Evolutionary conservation across 495 filamentous ascomycete genomes (phyloP).

Genomic region (Venustampulla echinocandica): DNA sequence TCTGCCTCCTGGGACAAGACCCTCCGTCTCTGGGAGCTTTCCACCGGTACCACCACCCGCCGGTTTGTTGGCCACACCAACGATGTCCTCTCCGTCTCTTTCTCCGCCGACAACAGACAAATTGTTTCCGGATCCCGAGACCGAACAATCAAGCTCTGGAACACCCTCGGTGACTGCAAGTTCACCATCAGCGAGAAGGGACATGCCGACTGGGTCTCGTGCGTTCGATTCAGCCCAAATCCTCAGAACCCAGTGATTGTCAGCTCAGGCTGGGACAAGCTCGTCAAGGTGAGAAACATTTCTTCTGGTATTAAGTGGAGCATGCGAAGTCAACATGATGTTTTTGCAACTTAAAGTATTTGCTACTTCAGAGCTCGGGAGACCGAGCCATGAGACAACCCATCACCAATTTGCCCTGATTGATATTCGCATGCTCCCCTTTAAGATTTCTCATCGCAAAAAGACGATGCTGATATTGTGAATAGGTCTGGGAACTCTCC

Average conservation of each 20-base stretch:
- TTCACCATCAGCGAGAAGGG: conserved; percentile 99
- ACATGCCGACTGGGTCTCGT: conserved; percentile 98
- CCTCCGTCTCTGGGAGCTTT: conserved; percentile 97
- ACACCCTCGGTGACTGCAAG: conserved; percentile 99
- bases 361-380: conserved; percentile 99
- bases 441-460: conserved; percentile 6
- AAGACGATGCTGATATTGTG: conserved; percentile 8
- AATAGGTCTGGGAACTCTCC: conserved; percentile 97
- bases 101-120: conserved; percentile 99
- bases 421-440: conserved; percentile 21
- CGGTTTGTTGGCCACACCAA: conserved; percentile 98
- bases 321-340: conserved; percentile 60
- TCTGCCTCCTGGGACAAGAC: conserved; percentile 99
- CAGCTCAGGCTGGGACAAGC: conserved; percentile 98
- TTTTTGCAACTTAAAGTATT: conserved; percentile 86
- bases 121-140: conserved; percentile 98
- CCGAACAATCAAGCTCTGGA: conserved; percentile 99
- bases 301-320: not conserved
- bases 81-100: conserved; percentile 98
- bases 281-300: conserved; percentile 82
- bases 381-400: conserved; percentile 89
- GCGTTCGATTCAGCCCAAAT: conserved; percentile 99
- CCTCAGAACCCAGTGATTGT: conserved; percentile 99
- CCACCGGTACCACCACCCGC: conserved; percentile 90
- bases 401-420: conserved; percentile 85